A percentile compares a stretch with the other conserved stretches of the same genome.
phyloP scores from a whole-genome alignment of 495 filamentous ascomycete genomes.

The Thozetella sp. region DNA sequence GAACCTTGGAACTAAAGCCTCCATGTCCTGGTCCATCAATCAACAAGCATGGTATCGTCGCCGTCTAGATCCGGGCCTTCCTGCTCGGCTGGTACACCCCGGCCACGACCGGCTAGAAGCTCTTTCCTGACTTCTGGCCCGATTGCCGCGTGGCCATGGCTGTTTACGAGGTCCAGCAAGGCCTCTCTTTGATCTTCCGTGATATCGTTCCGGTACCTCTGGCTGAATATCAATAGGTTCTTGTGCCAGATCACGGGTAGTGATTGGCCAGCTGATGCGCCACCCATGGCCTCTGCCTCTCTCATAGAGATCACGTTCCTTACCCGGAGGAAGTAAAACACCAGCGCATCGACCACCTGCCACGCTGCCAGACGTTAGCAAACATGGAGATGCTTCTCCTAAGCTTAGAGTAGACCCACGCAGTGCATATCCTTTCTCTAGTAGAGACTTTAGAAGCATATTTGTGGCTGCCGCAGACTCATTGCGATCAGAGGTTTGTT shows the following conservation, averaged over 20 bases:
- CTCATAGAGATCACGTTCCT: conserved; percentile 54
- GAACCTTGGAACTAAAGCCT: too few species aligned
- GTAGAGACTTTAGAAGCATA: conserved; percentile 85
- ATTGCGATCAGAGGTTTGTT: conserved; percentile 68
- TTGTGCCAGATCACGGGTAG: conserved; percentile 87
- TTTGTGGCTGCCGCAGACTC: conserved; percentile 85
- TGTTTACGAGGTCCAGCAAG: conserved; percentile 83
- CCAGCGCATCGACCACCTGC: conserved; percentile 90
- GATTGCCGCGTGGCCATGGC: conserved; percentile 84
- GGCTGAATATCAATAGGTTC: conserved; percentile 81
- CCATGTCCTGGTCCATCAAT: too few species aligned
- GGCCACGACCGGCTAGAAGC: conserved; percentile 82
- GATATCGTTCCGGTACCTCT: conserved; percentile 80
- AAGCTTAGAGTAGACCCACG: conserved; percentile 41
- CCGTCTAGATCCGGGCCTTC: conserved; percentile 55
- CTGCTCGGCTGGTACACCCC: conserved; percentile 71
- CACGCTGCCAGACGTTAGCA: conserved; percentile 40
- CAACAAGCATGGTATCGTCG: conserved; percentile 90
- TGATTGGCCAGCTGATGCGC: conserved; percentile 12
- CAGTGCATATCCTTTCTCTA: conserved; percentile 96
- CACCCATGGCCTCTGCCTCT: conserved; percentile 34
- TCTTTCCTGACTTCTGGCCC: conserved; percentile 91
- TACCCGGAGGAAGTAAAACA: conserved; percentile 87
- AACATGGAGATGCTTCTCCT: background rate
- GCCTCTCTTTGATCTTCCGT: conserved; percentile 81